phyloP scores from a whole-genome alignment of 257 asterid genomes.

The Voacanga thouarsii region DNA sequence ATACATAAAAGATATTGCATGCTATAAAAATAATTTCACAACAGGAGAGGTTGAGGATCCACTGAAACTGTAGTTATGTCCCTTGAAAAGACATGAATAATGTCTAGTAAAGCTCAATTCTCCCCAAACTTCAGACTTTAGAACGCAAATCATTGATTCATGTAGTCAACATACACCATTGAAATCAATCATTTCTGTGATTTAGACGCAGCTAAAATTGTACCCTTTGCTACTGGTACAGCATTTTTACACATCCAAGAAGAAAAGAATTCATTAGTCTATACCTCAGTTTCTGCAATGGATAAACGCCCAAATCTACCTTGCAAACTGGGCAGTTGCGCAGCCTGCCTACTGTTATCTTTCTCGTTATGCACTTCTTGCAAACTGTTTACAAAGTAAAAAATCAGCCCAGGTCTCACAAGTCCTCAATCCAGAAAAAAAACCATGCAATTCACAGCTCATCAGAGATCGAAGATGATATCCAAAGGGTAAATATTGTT shows the following conservation, averaged over 20 bases:
- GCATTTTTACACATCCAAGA: too few relatives aligned
- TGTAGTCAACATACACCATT: background rate
- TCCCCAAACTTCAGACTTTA: background rate
- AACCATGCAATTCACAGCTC: too few relatives aligned
- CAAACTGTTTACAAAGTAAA: constrained; percentile 45
- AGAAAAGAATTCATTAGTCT: constrained; percentile 12
- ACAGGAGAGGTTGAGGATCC: too few relatives aligned
- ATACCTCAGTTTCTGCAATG: constrained; percentile 65
- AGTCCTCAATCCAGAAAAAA: background rate
- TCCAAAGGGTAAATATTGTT: background rate
- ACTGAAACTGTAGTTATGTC: too few relatives aligned
- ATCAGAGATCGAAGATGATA: background rate
- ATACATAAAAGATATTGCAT: too few relatives aligned
- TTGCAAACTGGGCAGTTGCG: constrained; percentile 54
- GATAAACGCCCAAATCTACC: constrained; percentile 49
- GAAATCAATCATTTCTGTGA: background rate
- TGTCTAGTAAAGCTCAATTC: background rate
- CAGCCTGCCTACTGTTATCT: constrained; percentile 42
- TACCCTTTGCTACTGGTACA: background rate
- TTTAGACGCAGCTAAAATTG: background rate
- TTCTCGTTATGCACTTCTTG: constrained; percentile 52
- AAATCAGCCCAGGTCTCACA: background rate
- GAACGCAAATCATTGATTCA: background rate
- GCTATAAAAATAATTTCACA: background rate
- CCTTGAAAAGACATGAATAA: too few relatives aligned